Evolutionary conservation across 176 grass and related monocot species (phyloP).

Genomic region (Oryza officinalis): DNA sequence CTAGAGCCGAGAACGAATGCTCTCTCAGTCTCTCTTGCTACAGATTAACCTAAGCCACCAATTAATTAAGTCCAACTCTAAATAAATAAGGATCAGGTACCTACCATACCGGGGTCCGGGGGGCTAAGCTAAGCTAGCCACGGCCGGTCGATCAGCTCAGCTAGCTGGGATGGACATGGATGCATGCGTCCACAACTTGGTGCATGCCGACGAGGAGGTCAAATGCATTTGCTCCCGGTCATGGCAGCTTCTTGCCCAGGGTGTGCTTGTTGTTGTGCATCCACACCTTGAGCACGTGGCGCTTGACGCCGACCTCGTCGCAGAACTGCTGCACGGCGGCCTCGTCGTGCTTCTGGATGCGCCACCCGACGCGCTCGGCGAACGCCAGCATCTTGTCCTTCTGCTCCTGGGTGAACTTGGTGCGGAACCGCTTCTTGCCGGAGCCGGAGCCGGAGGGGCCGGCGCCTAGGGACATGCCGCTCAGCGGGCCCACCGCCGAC

Average conservation of each 20-base stretch:
- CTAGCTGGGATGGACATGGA: neutral
- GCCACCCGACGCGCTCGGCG: conserved; percentile 85
- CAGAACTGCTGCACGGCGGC: conserved; percentile 88
- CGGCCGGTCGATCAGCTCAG: neutral
- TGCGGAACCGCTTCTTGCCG: conserved; percentile 85
- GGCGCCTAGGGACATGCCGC: conserved; percentile 40
- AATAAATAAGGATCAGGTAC: conserved; percentile 28
- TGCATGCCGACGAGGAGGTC: neutral
- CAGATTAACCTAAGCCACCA: conserved; percentile 38
- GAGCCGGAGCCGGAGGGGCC: conserved; percentile 52
- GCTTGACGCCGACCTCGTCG: conserved; percentile 72
- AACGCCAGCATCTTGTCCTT: conserved; percentile 92
- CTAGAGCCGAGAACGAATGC: conserved; percentile 38
- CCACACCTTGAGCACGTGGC: conserved; percentile 96
- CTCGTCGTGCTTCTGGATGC: conserved; percentile 97
- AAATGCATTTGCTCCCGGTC: neutral
- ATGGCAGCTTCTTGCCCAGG: conserved; percentile 86
- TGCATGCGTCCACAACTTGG: neutral
- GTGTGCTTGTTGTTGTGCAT: conserved; percentile 99
- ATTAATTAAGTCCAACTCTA: neutral
- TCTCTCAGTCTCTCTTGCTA: conserved; percentile 10
- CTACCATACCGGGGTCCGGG: conserved; percentile 23
- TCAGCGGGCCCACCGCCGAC: conserved; percentile 32
- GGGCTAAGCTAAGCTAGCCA: neutral
- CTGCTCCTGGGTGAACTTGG: conserved; percentile 95